Base-by-base conservation (phyloP, 202 grass and related monocot genomes). In the Panicum virgatum region DNA sequence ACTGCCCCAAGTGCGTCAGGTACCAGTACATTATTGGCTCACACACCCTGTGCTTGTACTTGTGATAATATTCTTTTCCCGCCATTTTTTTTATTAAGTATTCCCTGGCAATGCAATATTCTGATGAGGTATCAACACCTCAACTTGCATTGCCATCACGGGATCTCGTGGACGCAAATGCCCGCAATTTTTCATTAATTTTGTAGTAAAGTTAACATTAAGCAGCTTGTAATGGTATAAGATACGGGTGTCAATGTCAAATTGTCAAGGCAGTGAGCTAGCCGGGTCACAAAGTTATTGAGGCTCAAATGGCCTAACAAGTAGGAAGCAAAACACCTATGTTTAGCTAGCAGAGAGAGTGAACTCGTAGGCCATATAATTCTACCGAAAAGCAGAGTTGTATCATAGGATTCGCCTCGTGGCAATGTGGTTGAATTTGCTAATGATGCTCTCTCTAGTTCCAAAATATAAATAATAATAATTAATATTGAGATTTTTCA, bases 51-150 rank as follows among this genome's bases (percentile, higher is more conserved):
- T 80, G 75, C 16, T 73, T 53, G 79, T 82, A 79, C 83, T 73
- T 89, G 72, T 14, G 52, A 89, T 68, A 73, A 53, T 74, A 66
- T 68, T 78, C 34, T 73, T 79, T 73, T 48, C 32, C 37, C 25
- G 2, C 26, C 22, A 72, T 32, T 32, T 77, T 63, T 81, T 50
- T 23, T 59, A 32, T 25, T 23, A 8, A 34, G 23, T 72, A n/a
- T 85, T 89, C 30, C 11, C 18, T 34, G 66, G 40, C n/a, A n/a
- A n/a, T n/a, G n/a, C 73, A 89, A 61, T 89, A 86, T 85, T 82
- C 66, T 86, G 77, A 20, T 73, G 79, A 23, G 56, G 53, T 37
- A 30, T 36, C 79, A 12, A 14, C 80, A 36, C 29, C 56, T 58
- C 88, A 68, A 73, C 66, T 79, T 82, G 44, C 44, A 46, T 1